Evolutionary conservation across 148 eudicot genomes (phyloP), one percentile per base, ranked within the genome.

Genomic region (Pharnaceum exiguum): DNA sequence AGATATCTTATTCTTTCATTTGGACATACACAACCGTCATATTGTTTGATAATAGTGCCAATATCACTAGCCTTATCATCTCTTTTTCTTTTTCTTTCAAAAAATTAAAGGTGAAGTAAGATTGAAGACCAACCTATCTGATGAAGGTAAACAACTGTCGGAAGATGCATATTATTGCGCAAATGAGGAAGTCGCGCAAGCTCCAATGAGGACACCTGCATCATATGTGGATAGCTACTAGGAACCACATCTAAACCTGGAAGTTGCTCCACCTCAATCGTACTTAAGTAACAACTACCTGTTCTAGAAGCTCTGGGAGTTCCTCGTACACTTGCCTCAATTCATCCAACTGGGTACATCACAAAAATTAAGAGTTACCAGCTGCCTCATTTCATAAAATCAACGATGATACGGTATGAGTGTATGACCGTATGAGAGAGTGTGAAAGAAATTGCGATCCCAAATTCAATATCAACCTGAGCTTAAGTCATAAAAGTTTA

Each of bases 291-390:
- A 43, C 29, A 70, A 57, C 55, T 26, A 93, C 98, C 96, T 93
- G 82, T 71, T 93, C 96, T 66, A 93, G 70, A 76, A 88, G 81
- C 68, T 83, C 96, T 11, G 98, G 98, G 78, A 93, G 63, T 63
- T 83, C 96, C 73, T 93, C 98, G 9, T 93, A 88, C 72, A 93
- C 82, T 72, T 85, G 95, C 77, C 96, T 79, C 84, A 93, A 77
- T 71, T 93, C 98, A 68, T 93, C 98, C 80, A 93, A 75, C 96
- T 93, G 65, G 53, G 65, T 50, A 52, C 42, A 59, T 46, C 33
- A 64, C 46, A 46, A 29, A 30, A 53, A 36, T 45, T 17, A 33
- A 45, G 32, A 38, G 29, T 76, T 15, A 73, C 27, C 28, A 63
- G 21, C 53, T 28, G 16, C 59, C 37, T 46, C 28, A 32, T 10